Conservation (phyloP, 345 rosid species). For the Melaleuca alternifolia region DNA sequence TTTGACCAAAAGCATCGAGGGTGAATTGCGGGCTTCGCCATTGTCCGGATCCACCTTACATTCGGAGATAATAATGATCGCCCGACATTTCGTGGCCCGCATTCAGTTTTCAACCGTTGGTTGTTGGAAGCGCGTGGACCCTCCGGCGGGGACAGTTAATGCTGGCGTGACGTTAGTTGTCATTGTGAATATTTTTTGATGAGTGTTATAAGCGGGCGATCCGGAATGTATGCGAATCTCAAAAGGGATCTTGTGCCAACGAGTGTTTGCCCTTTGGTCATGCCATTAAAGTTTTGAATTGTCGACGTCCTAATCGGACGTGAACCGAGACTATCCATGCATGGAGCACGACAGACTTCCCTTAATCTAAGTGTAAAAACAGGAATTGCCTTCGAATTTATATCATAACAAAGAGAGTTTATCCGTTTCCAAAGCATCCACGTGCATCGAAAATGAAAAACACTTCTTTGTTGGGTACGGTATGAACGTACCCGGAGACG, state of each 20-base stretch:
- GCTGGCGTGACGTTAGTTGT: too few relatives aligned
- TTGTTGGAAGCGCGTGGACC: not conserved
- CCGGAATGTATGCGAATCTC: fast-evolving
- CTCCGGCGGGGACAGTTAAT: not conserved
- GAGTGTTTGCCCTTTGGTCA: too few relatives aligned
- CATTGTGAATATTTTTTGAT: not conserved
- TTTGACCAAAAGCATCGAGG: not conserved
- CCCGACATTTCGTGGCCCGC: not conserved
- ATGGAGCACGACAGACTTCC: fast-evolving
- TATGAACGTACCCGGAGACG: not conserved
- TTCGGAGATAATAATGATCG: not conserved
- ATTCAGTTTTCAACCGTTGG: not conserved
- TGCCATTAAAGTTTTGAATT: not conserved
- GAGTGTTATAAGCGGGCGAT: not conserved
- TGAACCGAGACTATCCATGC: not conserved
- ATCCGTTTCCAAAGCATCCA: fast-evolving
- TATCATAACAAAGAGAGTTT: not conserved
- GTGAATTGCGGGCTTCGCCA: not conserved
- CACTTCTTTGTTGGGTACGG: not conserved
- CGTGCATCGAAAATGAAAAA: not conserved
- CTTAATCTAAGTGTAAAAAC: not conserved
- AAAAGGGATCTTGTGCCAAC: not conserved
- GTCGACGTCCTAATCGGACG: not conserved
- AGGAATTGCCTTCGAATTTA: not conserved
- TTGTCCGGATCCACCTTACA: not conserved